These are phyloP conservation scores for Seminavis robusta DNA, from an alignment of 108 stramenopile species.

Conservation along the genomic window DNA sequence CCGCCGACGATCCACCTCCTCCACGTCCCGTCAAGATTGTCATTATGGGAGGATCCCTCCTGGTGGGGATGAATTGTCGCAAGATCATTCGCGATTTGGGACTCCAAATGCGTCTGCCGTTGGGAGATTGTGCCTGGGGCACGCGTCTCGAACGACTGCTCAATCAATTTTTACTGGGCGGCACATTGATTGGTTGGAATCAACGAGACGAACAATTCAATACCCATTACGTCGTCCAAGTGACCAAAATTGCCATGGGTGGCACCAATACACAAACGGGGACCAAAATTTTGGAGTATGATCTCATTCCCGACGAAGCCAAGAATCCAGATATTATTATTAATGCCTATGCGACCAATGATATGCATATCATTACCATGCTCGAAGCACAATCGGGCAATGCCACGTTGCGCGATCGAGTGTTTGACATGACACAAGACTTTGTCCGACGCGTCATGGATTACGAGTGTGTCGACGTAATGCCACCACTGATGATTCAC, in stretches of 20 bases:
- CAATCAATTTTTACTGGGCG: conserved; percentile 15
- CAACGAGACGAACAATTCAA: not conserved
- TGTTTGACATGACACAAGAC: conserved; percentile 61
- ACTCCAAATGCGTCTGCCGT: conserved; percentile 32
- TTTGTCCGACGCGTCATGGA: conserved; percentile 52
- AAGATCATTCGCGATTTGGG: conserved; percentile 37
- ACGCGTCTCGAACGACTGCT: conserved; percentile 43
- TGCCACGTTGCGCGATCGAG: conserved; percentile 46
- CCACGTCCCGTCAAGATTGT: conserved; percentile 67
- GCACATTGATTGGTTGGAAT: too few species aligned
- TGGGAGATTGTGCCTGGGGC: conserved; percentile 64
- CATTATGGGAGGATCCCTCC: conserved; percentile 74
- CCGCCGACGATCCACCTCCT: not conserved
- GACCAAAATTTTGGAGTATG: conserved; percentile 65
- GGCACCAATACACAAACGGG: conserved; percentile 78
- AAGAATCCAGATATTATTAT: conserved; percentile 69
- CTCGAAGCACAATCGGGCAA: conserved; percentile 41
- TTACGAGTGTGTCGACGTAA: not conserved
- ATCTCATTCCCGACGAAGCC: conserved; percentile 53
- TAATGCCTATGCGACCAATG: conserved; percentile 80
- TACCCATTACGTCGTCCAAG: conserved; percentile 24
- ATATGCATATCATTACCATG: conserved; percentile 70
- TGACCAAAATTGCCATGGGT: conserved; percentile 66
- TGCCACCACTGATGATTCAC: conserved; percentile 61
- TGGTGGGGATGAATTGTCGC: conserved; percentile 70